Evolutionary conservation across 1,284 basidiomycete species (phyloP).

Genomic region (Leccinum fallax): DNA sequence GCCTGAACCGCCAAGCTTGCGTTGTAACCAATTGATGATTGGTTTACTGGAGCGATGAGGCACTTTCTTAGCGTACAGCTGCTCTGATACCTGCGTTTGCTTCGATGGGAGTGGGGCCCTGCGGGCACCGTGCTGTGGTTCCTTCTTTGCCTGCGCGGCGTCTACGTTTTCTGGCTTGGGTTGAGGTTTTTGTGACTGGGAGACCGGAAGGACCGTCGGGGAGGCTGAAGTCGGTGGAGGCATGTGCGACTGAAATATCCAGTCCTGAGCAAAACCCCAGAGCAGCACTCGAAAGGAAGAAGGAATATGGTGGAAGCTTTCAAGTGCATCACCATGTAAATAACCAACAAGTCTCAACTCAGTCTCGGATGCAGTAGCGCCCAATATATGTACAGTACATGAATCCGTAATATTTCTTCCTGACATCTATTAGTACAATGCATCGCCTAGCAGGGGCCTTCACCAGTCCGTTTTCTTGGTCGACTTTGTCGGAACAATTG

Average conservation of each 20-base stretch:
- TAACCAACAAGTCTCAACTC: slow-evolving; percentile 9
- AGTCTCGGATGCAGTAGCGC: slow-evolving; percentile 19
- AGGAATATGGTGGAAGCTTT: slow-evolving; percentile 1
- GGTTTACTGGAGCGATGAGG: slow-evolving; percentile 76
- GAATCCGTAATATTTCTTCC: slow-evolving; percentile 4
- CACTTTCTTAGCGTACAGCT: slow-evolving; percentile 52
- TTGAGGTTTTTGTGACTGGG: slow-evolving; percentile 17
- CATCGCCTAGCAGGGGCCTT: slow-evolving; percentile 18
- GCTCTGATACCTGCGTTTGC: slow-evolving; percentile 36
- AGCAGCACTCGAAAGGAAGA: slow-evolving; percentile 1
- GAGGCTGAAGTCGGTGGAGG: slow-evolving; percentile 13
- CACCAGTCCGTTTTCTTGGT: slow-evolving; percentile 80
- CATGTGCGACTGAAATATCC: slow-evolving; percentile 17
- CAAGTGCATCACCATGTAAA: slow-evolving; percentile 11
- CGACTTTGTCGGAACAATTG: slow-evolving; percentile 48
- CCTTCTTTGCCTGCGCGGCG: slow-evolving; percentile 19
- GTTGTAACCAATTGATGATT: slow-evolving; percentile 89
- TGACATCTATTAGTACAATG: not conserved
- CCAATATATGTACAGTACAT: not conserved
- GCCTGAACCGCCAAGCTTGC: slow-evolving; percentile 76
- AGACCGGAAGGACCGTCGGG: slow-evolving; percentile 17
- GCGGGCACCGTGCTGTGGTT: slow-evolving; percentile 18
- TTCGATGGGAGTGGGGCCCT: slow-evolving; percentile 27
- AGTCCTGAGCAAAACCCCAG: slow-evolving; percentile 4
- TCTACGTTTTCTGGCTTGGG: slow-evolving; percentile 14